Conservation (phyloP, 192 early-diverging fungal genomes). For the Backusella tarrabulga region DNA sequence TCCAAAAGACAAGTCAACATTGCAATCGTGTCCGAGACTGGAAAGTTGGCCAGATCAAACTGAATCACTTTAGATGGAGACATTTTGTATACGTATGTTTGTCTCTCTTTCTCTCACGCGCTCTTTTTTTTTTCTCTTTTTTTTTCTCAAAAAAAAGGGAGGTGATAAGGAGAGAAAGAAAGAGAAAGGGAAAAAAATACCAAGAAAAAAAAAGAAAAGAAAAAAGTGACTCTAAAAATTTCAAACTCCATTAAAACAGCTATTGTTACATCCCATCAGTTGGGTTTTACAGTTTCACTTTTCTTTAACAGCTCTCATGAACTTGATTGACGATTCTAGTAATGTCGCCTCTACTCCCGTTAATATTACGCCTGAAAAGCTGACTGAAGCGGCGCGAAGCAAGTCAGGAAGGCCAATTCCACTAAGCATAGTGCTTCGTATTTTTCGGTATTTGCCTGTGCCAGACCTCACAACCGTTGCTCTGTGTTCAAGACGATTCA, state of each 20-base stretch:
- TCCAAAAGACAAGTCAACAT: slow-evolving; percentile 59
- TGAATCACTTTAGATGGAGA: neutral
- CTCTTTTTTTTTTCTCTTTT: neutral
- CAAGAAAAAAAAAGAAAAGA: slow-evolving; percentile 2
- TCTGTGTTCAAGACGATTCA: slow-evolving; percentile 66
- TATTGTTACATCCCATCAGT: neutral
- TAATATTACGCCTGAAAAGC: neutral
- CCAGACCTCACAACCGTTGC: slow-evolving; percentile 51
- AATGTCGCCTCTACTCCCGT: neutral
- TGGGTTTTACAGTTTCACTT: slow-evolving; percentile 5
- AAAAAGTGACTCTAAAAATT: neutral
- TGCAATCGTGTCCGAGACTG: slow-evolving; percentile 55
- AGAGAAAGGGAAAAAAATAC: neutral
- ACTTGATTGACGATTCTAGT: neutral
- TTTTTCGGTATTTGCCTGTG: slow-evolving; percentile 47
- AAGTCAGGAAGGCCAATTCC: slow-evolving; percentile 25
- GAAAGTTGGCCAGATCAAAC: slow-evolving; percentile 54
- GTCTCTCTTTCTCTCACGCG: neutral
- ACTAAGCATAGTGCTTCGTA: slow-evolving; percentile 45
- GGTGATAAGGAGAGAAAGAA: neutral
- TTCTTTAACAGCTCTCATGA: slow-evolving; percentile 3
- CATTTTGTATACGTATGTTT: neutral
- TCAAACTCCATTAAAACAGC: neutral
- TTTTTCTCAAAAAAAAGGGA: neutral
- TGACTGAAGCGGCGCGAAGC: neutral